phyloP scores from a whole-genome alignment of 1,284 basidiomycete genomes.

The Trametes versicolor region DNA sequence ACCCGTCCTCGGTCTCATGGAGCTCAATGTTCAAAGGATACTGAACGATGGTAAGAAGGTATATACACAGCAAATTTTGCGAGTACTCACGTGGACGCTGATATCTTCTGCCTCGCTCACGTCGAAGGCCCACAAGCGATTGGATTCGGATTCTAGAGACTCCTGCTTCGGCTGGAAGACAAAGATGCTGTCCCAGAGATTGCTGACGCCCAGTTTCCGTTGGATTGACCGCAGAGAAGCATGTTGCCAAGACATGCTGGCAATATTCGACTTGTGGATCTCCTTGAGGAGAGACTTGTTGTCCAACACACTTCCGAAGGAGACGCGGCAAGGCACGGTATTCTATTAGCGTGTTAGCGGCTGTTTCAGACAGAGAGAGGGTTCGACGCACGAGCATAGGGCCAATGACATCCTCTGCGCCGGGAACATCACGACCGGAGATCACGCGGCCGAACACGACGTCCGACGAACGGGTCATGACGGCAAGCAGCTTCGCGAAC shows the following conservation, averaged over 20 bases:
- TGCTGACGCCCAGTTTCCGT: slow-evolving; percentile 44
- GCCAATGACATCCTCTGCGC: slow-evolving; percentile 57
- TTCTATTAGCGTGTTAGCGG: slow-evolving; percentile 46
- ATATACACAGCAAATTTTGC: not conserved
- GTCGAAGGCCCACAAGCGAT: slow-evolving; percentile 50
- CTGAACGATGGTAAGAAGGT: slow-evolving; percentile 38
- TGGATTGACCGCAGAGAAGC: slow-evolving; percentile 57
- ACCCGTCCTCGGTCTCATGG: slow-evolving; percentile 46
- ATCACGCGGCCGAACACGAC: slow-evolving; percentile 60
- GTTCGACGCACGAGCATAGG: slow-evolving; percentile 55
- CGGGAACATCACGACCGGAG: slow-evolving; percentile 54
- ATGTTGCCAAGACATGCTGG: slow-evolving; percentile 57
- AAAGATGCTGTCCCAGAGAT: slow-evolving; percentile 57
- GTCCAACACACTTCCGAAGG: slow-evolving; percentile 38
- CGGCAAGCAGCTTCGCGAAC: slow-evolving; percentile 53
- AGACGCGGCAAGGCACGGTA: slow-evolving; percentile 56
- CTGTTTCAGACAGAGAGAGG: slow-evolving; percentile 10
- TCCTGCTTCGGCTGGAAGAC: slow-evolving; percentile 52
- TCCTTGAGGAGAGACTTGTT: slow-evolving; percentile 50
- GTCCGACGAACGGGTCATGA: slow-evolving; percentile 45
- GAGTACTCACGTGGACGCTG: slow-evolving; percentile 51
- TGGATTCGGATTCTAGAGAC: slow-evolving; percentile 18
- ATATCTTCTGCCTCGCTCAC: slow-evolving; percentile 44
- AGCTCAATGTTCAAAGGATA: slow-evolving; percentile 60
- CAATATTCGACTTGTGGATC: slow-evolving; percentile 53